phyloP scores from a whole-genome alignment of 345 rosid genomes.

The Anacardium occidentale region DNA sequence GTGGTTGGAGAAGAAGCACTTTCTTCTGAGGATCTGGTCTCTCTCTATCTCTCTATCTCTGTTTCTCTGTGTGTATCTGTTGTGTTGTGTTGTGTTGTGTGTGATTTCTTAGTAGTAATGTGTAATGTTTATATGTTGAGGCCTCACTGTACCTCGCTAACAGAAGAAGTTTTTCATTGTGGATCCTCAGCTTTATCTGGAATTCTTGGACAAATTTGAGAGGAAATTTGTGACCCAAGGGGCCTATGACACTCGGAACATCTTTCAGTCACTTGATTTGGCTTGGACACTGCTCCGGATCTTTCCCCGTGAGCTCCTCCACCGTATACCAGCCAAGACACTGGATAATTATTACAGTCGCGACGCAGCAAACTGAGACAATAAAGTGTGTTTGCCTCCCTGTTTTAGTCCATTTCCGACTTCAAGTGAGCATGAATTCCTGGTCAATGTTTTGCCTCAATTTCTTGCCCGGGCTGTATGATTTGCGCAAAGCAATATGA shows the following conservation, averaged over 20 bases:
- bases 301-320: conserved; percentile 98
- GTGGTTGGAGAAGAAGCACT: conserved; percentile 99
- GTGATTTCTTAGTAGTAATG: not conserved
- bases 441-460: not conserved
- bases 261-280: conserved; percentile 91
- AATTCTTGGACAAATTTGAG: conserved; percentile 92
- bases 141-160: conserved; percentile 15
- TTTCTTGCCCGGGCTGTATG: not conserved
- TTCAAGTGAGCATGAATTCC: not conserved
- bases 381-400: not conserved
- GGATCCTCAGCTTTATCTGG: conserved; percentile 70
- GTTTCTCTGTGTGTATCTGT: too few species aligned
- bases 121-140: not conserved
- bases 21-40: conserved; percentile 93
- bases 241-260: conserved; percentile 88
- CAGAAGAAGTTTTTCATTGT: conserved; percentile 15
- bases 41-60: conserved; percentile 14
- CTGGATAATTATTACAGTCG: conserved; percentile 84
- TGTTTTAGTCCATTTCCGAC: not conserved
- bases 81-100: not conserved
- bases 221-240: conserved; percentile 91
- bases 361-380: conserved; percentile 36
- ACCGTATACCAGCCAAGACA: conserved; percentile 95
- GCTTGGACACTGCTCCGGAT: conserved; percentile 97
- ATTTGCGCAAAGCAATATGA: too few species aligned